Base-by-base conservation (phyloP, 129 eudicot species). In the Lactuca saligna region DNA sequence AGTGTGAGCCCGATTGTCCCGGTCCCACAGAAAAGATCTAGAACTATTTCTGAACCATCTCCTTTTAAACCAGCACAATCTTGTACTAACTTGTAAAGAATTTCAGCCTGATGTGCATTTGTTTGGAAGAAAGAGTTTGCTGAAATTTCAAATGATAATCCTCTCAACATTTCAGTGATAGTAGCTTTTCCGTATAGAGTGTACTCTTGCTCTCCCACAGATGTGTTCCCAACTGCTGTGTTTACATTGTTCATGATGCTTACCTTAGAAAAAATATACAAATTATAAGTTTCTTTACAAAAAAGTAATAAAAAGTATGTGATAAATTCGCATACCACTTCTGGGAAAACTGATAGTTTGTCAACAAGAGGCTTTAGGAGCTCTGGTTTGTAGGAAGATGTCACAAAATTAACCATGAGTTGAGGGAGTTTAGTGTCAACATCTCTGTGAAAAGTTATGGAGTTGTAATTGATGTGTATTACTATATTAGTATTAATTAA, bases 81-180 rank as follows among this genome's bases (percentile, higher is more conserved):
- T 85, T 89, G 93, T 12, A 94, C 89, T 39, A 94, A 69, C 63
- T 75, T 83, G 84, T 94, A 94, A 6, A 94, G 74, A 69, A 89
- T 77, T 78, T 89, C 99, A 14, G 99, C 97, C 96, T 89, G 99
- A 49, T 78, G 93, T 37, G 96, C 77, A 74, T 94, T 94, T 78
- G 99, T 89, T 85, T 87, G 99, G 65, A 89, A 94, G 78, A 89
- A 87, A 77, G 97, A 89, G 70, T 89, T 87, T 9, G 99, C 99
- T 8, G 97, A 93, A 67, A 93, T 93, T 79, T 93, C 93, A 41
- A 93, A 93, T 17, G 84, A 81, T 41, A 87, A 80, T 58, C 99
- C 97, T 76, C 97, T 79, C 62, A 89, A 75, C 55, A 71, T 77
- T 79, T 93, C 99, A 17, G 90, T 79, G 70, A 93, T 93, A 6